Evolutionary conservation across 1,284 basidiomycete genomes (phyloP).

Genomic region (Boletus albobrunnescens): DNA sequence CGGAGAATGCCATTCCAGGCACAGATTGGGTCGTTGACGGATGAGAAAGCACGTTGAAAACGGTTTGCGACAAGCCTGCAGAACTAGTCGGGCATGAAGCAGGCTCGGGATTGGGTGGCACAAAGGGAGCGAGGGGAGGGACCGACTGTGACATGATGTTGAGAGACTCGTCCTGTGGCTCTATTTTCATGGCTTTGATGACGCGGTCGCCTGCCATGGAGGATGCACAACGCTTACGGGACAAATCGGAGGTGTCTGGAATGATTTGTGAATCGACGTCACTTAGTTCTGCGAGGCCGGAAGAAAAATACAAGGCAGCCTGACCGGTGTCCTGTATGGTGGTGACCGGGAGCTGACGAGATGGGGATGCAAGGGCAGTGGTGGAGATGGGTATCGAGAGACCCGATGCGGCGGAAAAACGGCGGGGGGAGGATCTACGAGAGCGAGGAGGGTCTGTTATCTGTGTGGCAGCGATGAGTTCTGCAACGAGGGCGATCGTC

Average conservation of each 20-base stretch:
- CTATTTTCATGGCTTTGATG: slow-evolving; percentile 63
- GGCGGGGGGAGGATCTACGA: slow-evolving; percentile 28
- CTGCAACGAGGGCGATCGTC: slow-evolving; percentile 45
- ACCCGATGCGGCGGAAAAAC: slow-evolving; percentile 15
- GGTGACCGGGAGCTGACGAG: slow-evolving; percentile 17
- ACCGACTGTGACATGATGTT: slow-evolving; percentile 30
- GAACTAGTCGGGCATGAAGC: slow-evolving; percentile 44
- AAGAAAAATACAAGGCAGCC: slow-evolving; percentile 19
- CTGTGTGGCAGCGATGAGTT: slow-evolving; percentile 46
- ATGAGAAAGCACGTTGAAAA: slow-evolving; percentile 28
- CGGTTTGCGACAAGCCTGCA: slow-evolving; percentile 28
- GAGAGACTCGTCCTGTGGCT: slow-evolving; percentile 55
- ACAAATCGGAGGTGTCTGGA: slow-evolving; percentile 30
- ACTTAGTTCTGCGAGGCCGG: slow-evolving; percentile 14
- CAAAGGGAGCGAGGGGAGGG: slow-evolving; percentile 23
- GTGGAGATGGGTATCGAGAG: slow-evolving; percentile 16
- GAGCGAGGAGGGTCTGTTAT: slow-evolving; percentile 37
- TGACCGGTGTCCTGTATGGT: slow-evolving; percentile 22
- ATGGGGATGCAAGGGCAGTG: slow-evolving; percentile 13
- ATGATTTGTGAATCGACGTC: slow-evolving; percentile 21
- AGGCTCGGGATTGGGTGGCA: slow-evolving; percentile 34
- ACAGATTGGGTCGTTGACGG: slow-evolving; percentile 26
- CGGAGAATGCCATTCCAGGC: slow-evolving; percentile 20
- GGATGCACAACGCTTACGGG: slow-evolving; percentile 67
- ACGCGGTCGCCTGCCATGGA: slow-evolving; percentile 56